Percentiles rank a stretch among this genome's conserved stretches.
phyloP scores from a whole-genome alignment of 306 rosid species.

The Astragalus membranaceus region DNA sequence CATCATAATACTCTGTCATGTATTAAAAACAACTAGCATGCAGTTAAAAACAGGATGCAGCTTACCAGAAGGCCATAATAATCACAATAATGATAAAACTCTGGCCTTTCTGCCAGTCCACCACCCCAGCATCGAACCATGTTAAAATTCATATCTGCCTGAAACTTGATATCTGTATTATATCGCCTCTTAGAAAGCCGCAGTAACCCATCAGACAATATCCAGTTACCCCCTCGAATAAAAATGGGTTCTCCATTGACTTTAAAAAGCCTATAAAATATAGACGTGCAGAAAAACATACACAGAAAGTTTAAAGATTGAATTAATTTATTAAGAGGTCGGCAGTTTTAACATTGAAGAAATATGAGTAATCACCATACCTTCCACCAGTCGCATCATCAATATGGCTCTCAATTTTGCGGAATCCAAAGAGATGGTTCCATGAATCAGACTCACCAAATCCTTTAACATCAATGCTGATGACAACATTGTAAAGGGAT shows the following conservation, averaged over 20 bases:
- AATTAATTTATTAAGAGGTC: neutral
- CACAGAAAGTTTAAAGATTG: neutral
- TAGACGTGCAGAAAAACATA: conserved; percentile 4
- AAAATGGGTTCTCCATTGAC: conserved; percentile 87
- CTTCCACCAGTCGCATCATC: conserved; percentile 86
- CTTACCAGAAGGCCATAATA: conserved; percentile 85
- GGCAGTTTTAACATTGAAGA: neutral
- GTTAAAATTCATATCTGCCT: conserved; percentile 94
- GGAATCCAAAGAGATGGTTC: conserved; percentile 81
- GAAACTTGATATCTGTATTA: conserved; percentile 78
- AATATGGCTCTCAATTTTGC: conserved; percentile 80
- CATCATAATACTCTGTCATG: too few relatives aligned
- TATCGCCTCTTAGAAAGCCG: conserved; percentile 85
- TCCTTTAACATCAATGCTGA: conserved; percentile 67
- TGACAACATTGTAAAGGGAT: conserved; percentile 59
- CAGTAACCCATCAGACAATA: conserved; percentile 91
- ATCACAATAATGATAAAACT: conserved; percentile 87
- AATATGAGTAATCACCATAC: conserved; percentile 24
- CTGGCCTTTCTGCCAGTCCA: conserved; percentile 94
- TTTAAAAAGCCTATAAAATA: conserved; percentile 69
- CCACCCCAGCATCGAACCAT: conserved; percentile 99
- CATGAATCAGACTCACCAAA: conserved; percentile 86
- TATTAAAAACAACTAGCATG: neutral
- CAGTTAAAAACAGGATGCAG: neutral
- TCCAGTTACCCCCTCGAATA: conserved; percentile 95